phyloP scores from a whole-genome alignment of 2,329 filamentous ascomycete species.

The Chaetomiaceae sp. region DNA sequence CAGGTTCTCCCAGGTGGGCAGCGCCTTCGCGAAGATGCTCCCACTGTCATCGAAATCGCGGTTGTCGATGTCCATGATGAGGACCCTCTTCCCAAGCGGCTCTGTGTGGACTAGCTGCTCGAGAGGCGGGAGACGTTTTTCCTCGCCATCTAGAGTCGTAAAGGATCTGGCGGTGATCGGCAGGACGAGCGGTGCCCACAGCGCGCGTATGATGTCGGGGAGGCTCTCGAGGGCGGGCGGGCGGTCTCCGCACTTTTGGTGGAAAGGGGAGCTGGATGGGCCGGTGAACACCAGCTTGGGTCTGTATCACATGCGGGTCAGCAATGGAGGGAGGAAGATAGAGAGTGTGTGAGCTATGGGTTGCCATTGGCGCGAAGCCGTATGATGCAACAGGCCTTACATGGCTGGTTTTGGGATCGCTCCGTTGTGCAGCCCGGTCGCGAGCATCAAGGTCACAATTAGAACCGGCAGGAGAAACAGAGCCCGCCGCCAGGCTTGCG shows the following conservation, averaged over 20 bases:
- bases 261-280: not conserved
- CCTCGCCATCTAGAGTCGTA: slow-evolving; percentile 18
- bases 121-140: slow-evolving; percentile 17
- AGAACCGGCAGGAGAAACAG: slow-evolving; percentile 16
- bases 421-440: slow-evolving; percentile 18
- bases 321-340: not conserved
- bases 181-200: slow-evolving; percentile 23
- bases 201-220: slow-evolving; percentile 19
- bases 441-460: slow-evolving; percentile 12
- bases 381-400: slow-evolving; percentile 8
- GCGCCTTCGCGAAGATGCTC: slow-evolving; percentile 32
- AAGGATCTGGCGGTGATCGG: slow-evolving; percentile 21
- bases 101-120: slow-evolving; percentile 30
- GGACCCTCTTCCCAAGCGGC: slow-evolving; percentile 36
- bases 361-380: not conserved
- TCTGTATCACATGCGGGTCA: slow-evolving; percentile 4
- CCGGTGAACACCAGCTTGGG: slow-evolving; percentile 18
- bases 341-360: not conserved
- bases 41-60: slow-evolving; percentile 35
- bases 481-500: slow-evolving; percentile 21
- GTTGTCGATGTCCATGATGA: slow-evolving; percentile 44
- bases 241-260: slow-evolving; percentile 3
- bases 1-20: slow-evolving; percentile 37
- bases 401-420: slow-evolving; percentile 19
- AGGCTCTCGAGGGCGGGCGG: slow-evolving; percentile 11